Evolutionary conservation across 2,329 filamentous ascomycete species (phyloP).

Genomic region (Dactylella cylindrospora): DNA sequence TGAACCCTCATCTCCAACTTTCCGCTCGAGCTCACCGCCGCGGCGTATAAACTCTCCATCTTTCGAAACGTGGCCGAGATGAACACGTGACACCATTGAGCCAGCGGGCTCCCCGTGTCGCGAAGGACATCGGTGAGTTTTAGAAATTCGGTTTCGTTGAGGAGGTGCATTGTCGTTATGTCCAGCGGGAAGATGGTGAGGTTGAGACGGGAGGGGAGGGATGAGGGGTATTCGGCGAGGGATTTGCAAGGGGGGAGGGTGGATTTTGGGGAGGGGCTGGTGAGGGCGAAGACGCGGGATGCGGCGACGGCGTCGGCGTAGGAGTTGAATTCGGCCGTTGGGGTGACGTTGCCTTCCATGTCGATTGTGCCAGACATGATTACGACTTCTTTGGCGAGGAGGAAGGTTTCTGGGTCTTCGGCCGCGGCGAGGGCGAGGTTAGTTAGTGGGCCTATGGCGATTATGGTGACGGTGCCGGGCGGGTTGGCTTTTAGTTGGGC

Average conservation of each 20-base stretch:
- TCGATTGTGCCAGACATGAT: constrained; percentile 92
- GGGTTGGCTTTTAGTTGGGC: constrained; percentile 79
- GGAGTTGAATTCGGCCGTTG: constrained; percentile 91
- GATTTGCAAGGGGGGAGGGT: constrained; percentile 71
- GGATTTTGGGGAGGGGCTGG: constrained; percentile 69
- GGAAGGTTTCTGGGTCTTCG: constrained; percentile 83
- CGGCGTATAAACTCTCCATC: constrained; percentile 64
- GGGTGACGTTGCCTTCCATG: constrained; percentile 77
- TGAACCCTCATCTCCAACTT: constrained; percentile 41
- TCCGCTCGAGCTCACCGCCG: constrained; percentile 57
- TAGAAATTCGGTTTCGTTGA: constrained; percentile 64
- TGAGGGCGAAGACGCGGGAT: constrained; percentile 74
- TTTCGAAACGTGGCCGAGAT: constrained; percentile 70
- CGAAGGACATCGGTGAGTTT: constrained; percentile 60
- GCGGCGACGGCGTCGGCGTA: constrained; percentile 82
- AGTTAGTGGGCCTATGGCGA: constrained; percentile 88
- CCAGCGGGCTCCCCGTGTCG: constrained; percentile 66
- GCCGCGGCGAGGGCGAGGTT: constrained; percentile 87
- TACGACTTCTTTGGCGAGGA: constrained; percentile 84
- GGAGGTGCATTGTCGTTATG: constrained; percentile 70
- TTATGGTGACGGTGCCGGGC: constrained; percentile 79
- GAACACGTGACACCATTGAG: constrained; percentile 71
- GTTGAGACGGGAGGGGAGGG: constrained; percentile 65
- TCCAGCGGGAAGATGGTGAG: constrained; percentile 74
- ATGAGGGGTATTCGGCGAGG: constrained; percentile 65